Percentiles rank a stretch among this genome's conserved stretches.
Conservation (phyloP, 1,139 yeast species). For the Taiozyma sp. region DNA sequence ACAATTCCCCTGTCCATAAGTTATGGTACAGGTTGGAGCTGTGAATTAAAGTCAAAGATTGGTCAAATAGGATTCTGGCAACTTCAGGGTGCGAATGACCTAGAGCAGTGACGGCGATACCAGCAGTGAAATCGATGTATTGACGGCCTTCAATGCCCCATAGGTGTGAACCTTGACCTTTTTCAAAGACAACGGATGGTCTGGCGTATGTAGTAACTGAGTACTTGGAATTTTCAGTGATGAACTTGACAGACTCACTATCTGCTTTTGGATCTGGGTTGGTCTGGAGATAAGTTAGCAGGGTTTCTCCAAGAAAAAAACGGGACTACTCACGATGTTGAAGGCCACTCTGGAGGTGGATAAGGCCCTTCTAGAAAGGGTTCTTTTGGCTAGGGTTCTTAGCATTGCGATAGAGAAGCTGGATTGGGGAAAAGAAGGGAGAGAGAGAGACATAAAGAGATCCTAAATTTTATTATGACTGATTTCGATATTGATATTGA, state of each 20-base stretch:
- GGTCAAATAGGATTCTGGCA: constrained; percentile 63
- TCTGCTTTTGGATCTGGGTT: constrained; percentile 11
- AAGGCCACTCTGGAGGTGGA: constrained; percentile 6
- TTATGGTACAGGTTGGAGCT: constrained; percentile 84
- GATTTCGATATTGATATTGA: neutral
- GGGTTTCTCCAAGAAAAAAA: neutral
- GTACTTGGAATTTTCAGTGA: constrained; percentile 42
- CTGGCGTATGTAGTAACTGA: constrained; percentile 80
- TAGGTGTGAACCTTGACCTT: constrained; percentile 67
- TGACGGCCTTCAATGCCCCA: constrained; percentile 75
- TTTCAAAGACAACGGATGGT: constrained; percentile 64
- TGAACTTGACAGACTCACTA: constrained; percentile 28
- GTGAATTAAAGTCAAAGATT: constrained; percentile 69
- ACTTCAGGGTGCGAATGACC: constrained; percentile 82
- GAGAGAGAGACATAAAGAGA: neutral
- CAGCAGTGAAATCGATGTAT: constrained; percentile 89
- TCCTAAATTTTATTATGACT: neutral
- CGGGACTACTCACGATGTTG: constrained; percentile 1
- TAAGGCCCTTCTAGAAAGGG: constrained; percentile 6
- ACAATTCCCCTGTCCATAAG: constrained; percentile 75
- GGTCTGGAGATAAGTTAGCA: constrained; percentile 4
- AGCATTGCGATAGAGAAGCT: neutral
- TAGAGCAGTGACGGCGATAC: constrained; percentile 92
- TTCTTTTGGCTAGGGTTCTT: neutral
- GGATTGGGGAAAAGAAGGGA: neutral